Base-by-base conservation (phyloP, 305 asterid genomes). In the Fraxinus nigra region DNA sequence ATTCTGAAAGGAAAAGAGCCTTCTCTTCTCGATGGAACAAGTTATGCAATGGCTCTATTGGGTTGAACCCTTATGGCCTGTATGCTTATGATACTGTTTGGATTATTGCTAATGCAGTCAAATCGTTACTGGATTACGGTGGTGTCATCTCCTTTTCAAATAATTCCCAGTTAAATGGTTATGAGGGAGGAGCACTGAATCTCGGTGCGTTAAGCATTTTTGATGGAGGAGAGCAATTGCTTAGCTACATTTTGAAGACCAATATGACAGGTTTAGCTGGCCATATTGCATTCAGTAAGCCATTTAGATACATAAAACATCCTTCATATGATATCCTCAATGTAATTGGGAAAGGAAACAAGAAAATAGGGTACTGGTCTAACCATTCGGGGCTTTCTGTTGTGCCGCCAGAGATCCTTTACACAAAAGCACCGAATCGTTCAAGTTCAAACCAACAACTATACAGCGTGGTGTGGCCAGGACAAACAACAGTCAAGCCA, bases 1-100 rank as follows among this genome's bases (percentile, higher is more conserved):
- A 91, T 87, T 90, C 97, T 16, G 6, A 84, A 22, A 87, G 85
- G 84, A 95, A 90, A 84, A 86, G 34, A 28, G 92, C 81, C 2
- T 95, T 95, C 83, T 38, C 22, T 33, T 90, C 93, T 14, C 82
- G 93, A 33, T 95, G 97, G 97, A 80, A 84, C 35, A 86, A 77
- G 63, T 59, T 93, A 82, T 93, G 94, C 86, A 91, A 91, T 82
- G 93, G 90, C 67, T 90, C 95, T 0, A 80, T 90, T 72, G 95
- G 97, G 34, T 80, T 92, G 86, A 95, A 90, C 75, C 85, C 93
- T 40, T 85, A 91, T 72, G 97, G 92, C 74, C 83, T 93, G 20
- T 92, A 91, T 33, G 97, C 98, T 79, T 95, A 95, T 18, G 98
- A 95, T 82, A 93, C 98, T 0, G 93, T 95, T 61, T 90, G 92